phyloP scores from a whole-genome alignment of 306 rosid species.

The Corylus heterophylla region DNA sequence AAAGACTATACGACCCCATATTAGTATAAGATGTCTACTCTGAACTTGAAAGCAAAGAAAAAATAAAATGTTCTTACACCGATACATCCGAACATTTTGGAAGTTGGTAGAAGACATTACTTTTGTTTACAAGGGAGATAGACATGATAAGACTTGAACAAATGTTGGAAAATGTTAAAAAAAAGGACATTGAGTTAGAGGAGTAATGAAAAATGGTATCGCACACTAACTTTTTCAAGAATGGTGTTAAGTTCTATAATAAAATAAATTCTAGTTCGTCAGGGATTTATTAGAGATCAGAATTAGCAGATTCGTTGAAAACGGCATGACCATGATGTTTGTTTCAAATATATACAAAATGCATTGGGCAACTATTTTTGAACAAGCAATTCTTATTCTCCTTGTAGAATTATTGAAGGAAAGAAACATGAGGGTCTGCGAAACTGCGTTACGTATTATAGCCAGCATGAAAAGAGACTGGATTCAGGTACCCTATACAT shows the following conservation, averaged over 20 bases:
- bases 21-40: not conserved
- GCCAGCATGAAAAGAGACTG: slow-evolving; percentile 91
- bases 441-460: slow-evolving; percentile 69
- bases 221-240: not conserved
- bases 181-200: not conserved
- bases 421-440: slow-evolving; percentile 52
- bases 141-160: not conserved
- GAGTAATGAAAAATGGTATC: not conserved
- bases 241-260: not conserved
- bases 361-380: not conserved
- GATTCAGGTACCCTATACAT: slow-evolving; percentile 66
- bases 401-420: slow-evolving; percentile 45
- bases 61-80: not conserved
- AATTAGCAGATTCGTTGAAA: not conserved
- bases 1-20: not conserved
- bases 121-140: not conserved
- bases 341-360: not conserved
- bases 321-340: not conserved
- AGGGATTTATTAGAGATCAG: not conserved
- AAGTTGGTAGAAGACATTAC: not conserved
- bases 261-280: not conserved
- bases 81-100: not conserved
- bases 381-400: slow-evolving; percentile 14
- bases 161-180: not conserved
- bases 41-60: not conserved